phyloP scores from a whole-genome alignment of 345 rosid species.

The Salix udensis region DNA sequence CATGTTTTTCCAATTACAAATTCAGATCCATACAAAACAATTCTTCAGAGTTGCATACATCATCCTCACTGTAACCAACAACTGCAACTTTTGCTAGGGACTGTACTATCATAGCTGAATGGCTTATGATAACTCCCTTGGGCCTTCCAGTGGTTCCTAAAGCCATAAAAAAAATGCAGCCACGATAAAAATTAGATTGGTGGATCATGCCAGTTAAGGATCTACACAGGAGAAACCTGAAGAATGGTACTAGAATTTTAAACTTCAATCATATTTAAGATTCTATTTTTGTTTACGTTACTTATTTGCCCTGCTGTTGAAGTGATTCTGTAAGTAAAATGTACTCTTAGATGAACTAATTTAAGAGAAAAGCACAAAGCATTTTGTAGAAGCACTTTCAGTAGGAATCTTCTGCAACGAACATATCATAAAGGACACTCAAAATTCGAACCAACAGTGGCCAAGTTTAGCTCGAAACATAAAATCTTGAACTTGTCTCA shows the following conservation, averaged over 20 bases:
- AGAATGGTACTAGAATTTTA: background rate
- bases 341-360: background rate
- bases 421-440: background rate
- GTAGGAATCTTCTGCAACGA: background rate
- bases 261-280: background rate
- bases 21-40: background rate
- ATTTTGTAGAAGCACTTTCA: background rate
- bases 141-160: conserved; percentile 89
- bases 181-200: background rate
- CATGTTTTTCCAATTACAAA: background rate
- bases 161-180: conserved; percentile 20
- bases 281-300: background rate
- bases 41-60: conserved; percentile 46
- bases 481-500: background rate
- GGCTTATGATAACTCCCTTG: conserved; percentile 72
- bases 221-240: background rate
- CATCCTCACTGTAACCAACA: conserved; percentile 75
- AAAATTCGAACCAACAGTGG: background rate
- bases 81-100: conserved; percentile 79
- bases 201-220: background rate
- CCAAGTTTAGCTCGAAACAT: background rate
- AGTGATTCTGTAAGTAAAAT: background rate
- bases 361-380: background rate
- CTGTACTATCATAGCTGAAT: conserved; percentile 66
- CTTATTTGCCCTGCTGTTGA: background rate